phyloP scores from a whole-genome alignment of 495 filamentous ascomycete species.

The Penicillium bovifimosum region DNA sequence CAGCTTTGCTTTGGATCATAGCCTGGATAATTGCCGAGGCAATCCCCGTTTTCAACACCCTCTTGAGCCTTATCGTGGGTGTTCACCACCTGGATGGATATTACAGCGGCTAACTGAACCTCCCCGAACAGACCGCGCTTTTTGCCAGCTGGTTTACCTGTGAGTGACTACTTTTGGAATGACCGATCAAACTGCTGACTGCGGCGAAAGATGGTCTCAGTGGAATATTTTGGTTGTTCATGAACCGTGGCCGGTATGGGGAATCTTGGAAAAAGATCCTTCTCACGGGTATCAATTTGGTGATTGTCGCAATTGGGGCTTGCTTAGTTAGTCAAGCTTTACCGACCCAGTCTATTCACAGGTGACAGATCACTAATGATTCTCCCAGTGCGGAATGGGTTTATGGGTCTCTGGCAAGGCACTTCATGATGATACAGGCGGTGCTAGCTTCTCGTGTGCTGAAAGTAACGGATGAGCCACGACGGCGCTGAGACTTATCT shows the following conservation, averaged over 20 bases:
- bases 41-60: slow-evolving; percentile 65
- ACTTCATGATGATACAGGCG: slow-evolving; percentile 15
- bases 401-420: slow-evolving; percentile 28
- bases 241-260: slow-evolving; percentile 30
- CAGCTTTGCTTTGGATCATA: slow-evolving; percentile 51
- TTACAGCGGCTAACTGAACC: neutral
- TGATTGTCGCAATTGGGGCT: slow-evolving; percentile 25
- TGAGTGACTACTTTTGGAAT: slow-evolving; percentile 32
- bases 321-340: slow-evolving; percentile 18
- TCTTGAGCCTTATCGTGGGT: slow-evolving; percentile 50
- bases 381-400: slow-evolving; percentile 22
- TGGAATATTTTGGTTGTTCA: slow-evolving; percentile 35
- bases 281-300: slow-evolving; percentile 29
- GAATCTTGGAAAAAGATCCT: slow-evolving; percentile 20
- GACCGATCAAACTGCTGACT: slow-evolving; percentile 3
- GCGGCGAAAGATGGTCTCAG: slow-evolving; percentile 23
- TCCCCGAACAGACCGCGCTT: slow-evolving; percentile 24
- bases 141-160: slow-evolving; percentile 42
- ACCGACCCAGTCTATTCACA: neutral
- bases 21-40: slow-evolving; percentile 69
- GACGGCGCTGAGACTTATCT: too few species aligned
- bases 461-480: neutral
- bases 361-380: neutral
- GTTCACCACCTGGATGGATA: slow-evolving; percentile 29
- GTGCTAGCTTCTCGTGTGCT: slow-evolving; percentile 22